A percentile compares a stretch with the other conserved stretches of the same genome.
These are phyloP conservation scores for Myochromella boudieri DNA, from an alignment of 768 basidiomycete genomes.

Conservation along the genomic window DNA sequence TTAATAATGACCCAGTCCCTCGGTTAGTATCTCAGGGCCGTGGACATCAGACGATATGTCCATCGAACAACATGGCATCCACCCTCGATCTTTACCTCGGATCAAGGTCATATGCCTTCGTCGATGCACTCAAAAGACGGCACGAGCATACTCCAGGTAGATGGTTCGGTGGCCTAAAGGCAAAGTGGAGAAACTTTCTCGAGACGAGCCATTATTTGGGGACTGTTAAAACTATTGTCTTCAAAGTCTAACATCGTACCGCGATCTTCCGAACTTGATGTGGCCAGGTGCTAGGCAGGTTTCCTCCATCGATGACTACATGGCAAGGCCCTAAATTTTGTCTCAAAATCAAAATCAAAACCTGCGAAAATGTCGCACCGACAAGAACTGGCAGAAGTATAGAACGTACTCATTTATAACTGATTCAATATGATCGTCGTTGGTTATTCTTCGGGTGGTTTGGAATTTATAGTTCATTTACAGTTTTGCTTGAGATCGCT, in stretches of 20 bases:
- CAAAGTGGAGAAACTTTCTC: background rate
- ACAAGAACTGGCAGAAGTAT: background rate
- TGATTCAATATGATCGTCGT: slow-evolving; percentile 3
- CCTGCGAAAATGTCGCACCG: background rate
- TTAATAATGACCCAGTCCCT: slow-evolving; percentile 5
- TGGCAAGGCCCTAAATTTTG: too few relatives aligned
- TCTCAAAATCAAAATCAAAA: slow-evolving; percentile 3
- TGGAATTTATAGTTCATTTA: slow-evolving; percentile 34
- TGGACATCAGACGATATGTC: background rate
- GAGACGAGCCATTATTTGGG: background rate
- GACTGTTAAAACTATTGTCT: background rate
- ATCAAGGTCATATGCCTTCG: slow-evolving; percentile 3
- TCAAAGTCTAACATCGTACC: background rate
- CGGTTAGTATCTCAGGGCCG: slow-evolving; percentile 4
- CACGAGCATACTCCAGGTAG: slow-evolving; percentile 3
- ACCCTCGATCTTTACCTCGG: slow-evolving; percentile 12
- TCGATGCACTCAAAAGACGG: too few relatives aligned
- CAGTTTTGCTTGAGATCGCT: slow-evolving; percentile 32
- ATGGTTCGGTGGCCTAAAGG: background rate
- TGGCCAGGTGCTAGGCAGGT: background rate
- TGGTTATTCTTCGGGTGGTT: slow-evolving; percentile 15
- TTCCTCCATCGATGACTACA: background rate
- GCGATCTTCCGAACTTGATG: slow-evolving; percentile 6
- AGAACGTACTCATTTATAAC: background rate
- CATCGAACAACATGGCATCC: background rate